These are phyloP conservation scores for Debaryomyces fabryi DNA, from an alignment of 1,139 yeast species.

Conservation along the genomic window DNA sequence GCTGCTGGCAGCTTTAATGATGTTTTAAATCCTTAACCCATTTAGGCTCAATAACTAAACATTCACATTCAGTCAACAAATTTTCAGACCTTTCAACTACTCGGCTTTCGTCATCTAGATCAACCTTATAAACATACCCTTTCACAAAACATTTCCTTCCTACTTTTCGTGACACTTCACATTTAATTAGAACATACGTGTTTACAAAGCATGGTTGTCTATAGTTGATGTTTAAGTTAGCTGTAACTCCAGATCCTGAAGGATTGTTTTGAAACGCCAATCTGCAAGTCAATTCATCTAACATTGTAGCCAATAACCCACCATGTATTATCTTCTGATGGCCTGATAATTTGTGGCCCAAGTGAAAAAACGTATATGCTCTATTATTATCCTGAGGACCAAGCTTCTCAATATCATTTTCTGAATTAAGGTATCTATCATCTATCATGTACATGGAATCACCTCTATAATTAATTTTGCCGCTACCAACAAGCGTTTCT, in stretches of 20 bases:
- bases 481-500: constrained; percentile 36
- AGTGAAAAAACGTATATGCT: constrained; percentile 43
- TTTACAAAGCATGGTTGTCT: constrained; percentile 41
- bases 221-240: constrained; percentile 47
- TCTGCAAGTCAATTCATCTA: constrained; percentile 57
- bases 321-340: constrained; percentile 59
- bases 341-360: constrained; percentile 51
- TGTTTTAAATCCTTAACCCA: constrained; percentile 44
- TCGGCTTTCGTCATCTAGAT: constrained; percentile 17
- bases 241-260: constrained; percentile 48
- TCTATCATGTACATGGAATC: constrained; percentile 40
- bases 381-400: constrained; percentile 19
- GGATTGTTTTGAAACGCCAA: constrained; percentile 52
- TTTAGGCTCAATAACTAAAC: constrained; percentile 49
- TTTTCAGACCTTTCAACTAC: constrained; percentile 25
- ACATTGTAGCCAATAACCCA: constrained; percentile 54
- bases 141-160: constrained; percentile 50
- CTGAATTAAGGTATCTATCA: constrained; percentile 28
- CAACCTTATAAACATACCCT: constrained; percentile 37
- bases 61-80: constrained; percentile 43
- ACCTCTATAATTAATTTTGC: constrained; percentile 40
- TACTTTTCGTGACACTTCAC: constrained; percentile 33
- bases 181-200: constrained; percentile 37
- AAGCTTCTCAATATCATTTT: constrained; percentile 16
- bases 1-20: neutral